A percentile compares a stretch with the other conserved stretches of the same genome.
Conservation (phyloP, 2,329 filamentous ascomycete species). For the Malbranchea cinnamomea region DNA sequence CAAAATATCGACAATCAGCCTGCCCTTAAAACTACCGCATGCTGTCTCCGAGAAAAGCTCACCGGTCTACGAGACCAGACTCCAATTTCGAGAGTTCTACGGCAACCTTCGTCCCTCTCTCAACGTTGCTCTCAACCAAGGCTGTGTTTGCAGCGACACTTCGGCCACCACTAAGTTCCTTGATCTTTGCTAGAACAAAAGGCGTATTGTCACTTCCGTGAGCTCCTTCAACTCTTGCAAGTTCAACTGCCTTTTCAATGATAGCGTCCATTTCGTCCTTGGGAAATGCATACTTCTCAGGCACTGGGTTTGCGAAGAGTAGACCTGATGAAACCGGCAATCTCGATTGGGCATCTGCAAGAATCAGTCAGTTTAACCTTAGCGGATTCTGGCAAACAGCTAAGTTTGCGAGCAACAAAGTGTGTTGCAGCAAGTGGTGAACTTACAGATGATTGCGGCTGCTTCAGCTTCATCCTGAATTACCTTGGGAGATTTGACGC, state of each 20-base stretch:
- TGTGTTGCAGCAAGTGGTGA: neutral
- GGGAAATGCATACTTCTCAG: constrained; percentile 53
- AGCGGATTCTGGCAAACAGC: neutral
- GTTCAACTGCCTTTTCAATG: constrained; percentile 52
- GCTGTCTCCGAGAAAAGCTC: no score
- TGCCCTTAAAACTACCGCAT: constrained; percentile 10
- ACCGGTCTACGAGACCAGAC: constrained; percentile 21
- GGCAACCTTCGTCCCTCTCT: constrained; percentile 49
- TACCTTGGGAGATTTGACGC: constrained; percentile 60
- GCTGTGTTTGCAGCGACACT: constrained; percentile 62
- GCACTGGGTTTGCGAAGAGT: constrained; percentile 80
- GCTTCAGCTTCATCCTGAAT: constrained; percentile 66
- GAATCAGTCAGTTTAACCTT: constrained; percentile 3
- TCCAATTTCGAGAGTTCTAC: constrained; percentile 45
- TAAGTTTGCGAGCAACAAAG: constrained; percentile 1
- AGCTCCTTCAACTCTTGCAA: constrained; percentile 50
- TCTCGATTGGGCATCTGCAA: constrained; percentile 51
- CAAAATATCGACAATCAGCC: constrained; percentile 21
- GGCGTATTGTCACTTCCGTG: constrained; percentile 70
- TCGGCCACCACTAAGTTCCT: constrained; percentile 57
- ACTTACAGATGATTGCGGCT: constrained; percentile 65
- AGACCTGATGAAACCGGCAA: constrained; percentile 64
- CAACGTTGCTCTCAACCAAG: constrained; percentile 52
- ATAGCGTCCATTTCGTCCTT: constrained; percentile 53
- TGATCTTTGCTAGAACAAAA: constrained; percentile 64